Percentiles rank a stretch among this genome's conserved stretches.
Conservation (phyloP, 2,329 filamentous ascomycete species). For the Acephala macrosclerotiorum region DNA sequence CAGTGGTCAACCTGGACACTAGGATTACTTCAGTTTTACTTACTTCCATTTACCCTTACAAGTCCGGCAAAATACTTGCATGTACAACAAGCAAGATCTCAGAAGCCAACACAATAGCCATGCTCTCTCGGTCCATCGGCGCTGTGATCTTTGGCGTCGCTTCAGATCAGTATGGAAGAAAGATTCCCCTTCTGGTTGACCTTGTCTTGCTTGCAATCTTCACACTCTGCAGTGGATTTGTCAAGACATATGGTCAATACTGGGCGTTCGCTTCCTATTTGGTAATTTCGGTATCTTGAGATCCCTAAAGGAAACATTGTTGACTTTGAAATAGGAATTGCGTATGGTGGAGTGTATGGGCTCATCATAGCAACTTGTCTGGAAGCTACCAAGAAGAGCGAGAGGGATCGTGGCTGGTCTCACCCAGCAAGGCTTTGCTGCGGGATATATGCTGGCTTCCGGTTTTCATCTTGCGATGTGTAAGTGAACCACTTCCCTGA, state of each 20-base stretch:
- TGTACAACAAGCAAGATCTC: constrained; percentile 5
- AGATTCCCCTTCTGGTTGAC: constrained; percentile 1
- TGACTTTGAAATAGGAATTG: background rate
- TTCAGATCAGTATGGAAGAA: constrained; percentile 10
- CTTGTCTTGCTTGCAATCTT: background rate
- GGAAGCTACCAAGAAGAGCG: background rate
- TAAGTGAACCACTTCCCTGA: background rate
- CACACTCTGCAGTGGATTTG: background rate
- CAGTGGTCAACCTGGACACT: constrained; percentile 5
- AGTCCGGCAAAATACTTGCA: background rate
- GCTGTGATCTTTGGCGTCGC: background rate
- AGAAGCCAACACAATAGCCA: constrained; percentile 1
- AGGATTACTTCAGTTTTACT: background rate
- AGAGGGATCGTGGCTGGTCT: background rate
- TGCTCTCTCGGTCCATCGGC: background rate
- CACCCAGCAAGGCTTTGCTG: constrained; percentile 1
- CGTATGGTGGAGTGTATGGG: constrained; percentile 1
- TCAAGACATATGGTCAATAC: background rate
- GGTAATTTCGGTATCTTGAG: background rate
- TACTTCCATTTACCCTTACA: constrained; percentile 1
- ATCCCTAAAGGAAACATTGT: background rate
- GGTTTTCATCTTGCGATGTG: constrained; percentile 5
- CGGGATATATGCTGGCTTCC: constrained; percentile 1
- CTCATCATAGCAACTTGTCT: background rate
- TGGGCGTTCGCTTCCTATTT: background rate